Base-by-base conservation (phyloP, 2,329 filamentous ascomycete genomes). In the Fusarium coicis region DNA sequence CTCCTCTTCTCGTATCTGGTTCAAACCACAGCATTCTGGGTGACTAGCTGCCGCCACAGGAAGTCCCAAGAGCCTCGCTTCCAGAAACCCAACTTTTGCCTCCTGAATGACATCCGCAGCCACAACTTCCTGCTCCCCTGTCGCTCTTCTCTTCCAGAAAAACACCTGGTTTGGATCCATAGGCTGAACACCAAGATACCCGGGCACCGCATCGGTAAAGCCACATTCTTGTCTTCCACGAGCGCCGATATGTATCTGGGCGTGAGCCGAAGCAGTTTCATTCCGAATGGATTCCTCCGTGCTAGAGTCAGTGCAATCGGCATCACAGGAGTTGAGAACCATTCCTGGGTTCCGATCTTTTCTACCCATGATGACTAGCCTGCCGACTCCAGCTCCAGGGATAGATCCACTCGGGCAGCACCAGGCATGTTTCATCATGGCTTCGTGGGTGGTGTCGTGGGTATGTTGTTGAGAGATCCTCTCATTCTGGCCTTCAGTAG, bases 391-490 rank as follows among this genome's bases (percentile, higher is more conserved):
- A 10, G 50, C 50, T 2, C 50, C 50, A 7, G 34, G 34, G 10
- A 53, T 18, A 12, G 50, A 28, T n/a, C 34, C 34, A 0, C 14
- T 53, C 0, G 50, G 50, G 1, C 23, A 39, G 14, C 34, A 53
- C 50, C 50, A 53, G 7, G 50, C 34, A 53, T 28, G 50, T 0
- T 53, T 11, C 50, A 37, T 37, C 50, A 53, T 37, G 18, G 15
- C 34, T 10, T 53, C 18, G 2, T 28, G 50, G 2, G 50, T 7
- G 18, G 50, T 53, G 1, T 12, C 32, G 0, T 53, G 32, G 1
- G 10, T 37, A 12, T 2, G 0, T 5, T 37, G 34, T 21, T 34
- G 50, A 4, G 18, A 37, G 4, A 53, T 2, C 1, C 0, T 6
- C 26, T 2, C 12, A 1, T 18, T 10, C 12, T 16, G 7, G 0